These are phyloP conservation scores for Bidens hawaiensis DNA, from an alignment of 140 eudicot species.

Conservation along the genomic window DNA sequence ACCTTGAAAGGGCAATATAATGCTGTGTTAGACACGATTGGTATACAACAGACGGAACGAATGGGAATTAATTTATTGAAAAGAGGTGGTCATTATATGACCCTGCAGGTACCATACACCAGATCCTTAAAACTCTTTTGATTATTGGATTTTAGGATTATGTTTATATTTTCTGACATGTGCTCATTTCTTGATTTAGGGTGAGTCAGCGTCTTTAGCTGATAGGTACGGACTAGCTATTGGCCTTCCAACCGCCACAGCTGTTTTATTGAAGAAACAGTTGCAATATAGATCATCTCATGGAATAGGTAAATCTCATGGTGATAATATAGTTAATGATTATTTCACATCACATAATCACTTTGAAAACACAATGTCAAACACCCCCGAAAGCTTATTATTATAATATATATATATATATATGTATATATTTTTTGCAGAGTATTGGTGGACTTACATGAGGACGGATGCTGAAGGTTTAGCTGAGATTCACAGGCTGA, in stretches of 20 bases:
- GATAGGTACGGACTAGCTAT: conserved; percentile 80
- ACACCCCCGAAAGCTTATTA: not conserved
- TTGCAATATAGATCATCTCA: conserved; percentile 78
- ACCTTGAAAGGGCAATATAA: conserved; percentile 65
- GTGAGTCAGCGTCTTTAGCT: conserved; percentile 83
- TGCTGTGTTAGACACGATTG: conserved; percentile 87
- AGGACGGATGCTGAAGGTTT: conserved; percentile 91
- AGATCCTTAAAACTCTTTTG: conserved; percentile 1
- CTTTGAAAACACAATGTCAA: not conserved
- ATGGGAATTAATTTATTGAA: conserved; percentile 49
- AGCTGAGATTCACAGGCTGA: conserved; percentile 60
- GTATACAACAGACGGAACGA: conserved; percentile 62
- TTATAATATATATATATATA: too few species aligned
- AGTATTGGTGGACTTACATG: conserved; percentile 94
- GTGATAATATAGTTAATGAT: not conserved
- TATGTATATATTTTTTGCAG: conserved; percentile 43
- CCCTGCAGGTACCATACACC: conserved; percentile 64
- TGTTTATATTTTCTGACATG: not conserved
- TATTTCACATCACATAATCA: not conserved
- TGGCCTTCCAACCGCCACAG: conserved; percentile 82
- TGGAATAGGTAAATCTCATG: conserved; percentile 67
- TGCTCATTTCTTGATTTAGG: conserved; percentile 45
- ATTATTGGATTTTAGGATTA: not conserved
- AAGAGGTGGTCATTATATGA: conserved; percentile 96
- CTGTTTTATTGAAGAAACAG: conserved; percentile 68